Conservation (phyloP, 495 filamentous ascomycete genomes). For the Pseudomonodictys pantanalensis region DNA sequence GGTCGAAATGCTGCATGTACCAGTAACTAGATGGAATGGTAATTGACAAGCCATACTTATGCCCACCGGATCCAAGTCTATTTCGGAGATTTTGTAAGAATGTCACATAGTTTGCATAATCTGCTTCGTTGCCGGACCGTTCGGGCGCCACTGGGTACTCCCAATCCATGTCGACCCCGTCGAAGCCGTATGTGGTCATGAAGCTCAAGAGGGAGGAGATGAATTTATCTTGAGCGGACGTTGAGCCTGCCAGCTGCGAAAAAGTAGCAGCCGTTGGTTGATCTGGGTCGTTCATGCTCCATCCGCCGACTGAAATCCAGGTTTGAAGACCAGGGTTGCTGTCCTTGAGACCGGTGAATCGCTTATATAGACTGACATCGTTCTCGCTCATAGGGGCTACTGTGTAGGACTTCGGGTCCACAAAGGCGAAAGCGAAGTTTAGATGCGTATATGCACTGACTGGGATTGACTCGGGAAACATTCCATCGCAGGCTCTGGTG, state of each 20-base stretch:
- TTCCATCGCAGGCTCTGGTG: constrained; percentile 1
- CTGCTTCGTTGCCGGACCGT: constrained; percentile 44
- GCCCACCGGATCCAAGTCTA: constrained; percentile 22
- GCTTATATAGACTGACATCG: constrained; percentile 24
- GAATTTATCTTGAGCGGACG: constrained; percentile 42
- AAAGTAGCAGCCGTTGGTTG: constrained; percentile 41
- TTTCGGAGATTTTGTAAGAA: constrained; percentile 42
- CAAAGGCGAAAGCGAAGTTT: constrained; percentile 40
- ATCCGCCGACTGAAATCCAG: constrained; percentile 7
- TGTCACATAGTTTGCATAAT: constrained; percentile 46
- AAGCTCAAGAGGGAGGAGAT: constrained; percentile 45
- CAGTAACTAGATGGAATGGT: constrained; percentile 9
- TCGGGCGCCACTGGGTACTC: constrained; percentile 52
- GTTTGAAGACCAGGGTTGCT: constrained; percentile 26
- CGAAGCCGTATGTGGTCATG: constrained; percentile 47
- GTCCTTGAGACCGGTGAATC: constrained; percentile 36
- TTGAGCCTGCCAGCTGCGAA: constrained; percentile 35
- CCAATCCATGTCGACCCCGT: constrained; percentile 55
- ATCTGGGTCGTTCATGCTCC: neutral
- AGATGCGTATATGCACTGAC: constrained; percentile 34
- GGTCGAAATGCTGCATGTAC: constrained; percentile 20
- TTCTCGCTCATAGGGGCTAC: constrained; percentile 30
- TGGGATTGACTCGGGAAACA: constrained; percentile 3
- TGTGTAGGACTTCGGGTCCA: constrained; percentile 30
- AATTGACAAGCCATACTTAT: constrained; percentile 26